Percentiles rank a stretch among this genome's conserved stretches.
Conservation (phyloP, 139 green algal species). For the Chlamydomonas sp. region DNA sequence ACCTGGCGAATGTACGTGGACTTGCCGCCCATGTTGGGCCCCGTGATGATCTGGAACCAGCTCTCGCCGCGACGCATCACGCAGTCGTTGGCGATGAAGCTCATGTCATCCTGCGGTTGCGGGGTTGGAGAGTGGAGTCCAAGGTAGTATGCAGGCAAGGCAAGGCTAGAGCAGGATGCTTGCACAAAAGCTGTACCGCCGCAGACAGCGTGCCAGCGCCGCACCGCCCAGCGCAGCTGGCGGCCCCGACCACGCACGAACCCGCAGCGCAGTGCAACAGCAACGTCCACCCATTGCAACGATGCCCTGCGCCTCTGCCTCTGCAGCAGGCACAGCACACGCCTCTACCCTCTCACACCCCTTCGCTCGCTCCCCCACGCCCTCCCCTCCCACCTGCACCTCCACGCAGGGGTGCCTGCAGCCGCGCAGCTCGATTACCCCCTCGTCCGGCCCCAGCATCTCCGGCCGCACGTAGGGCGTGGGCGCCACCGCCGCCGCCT, state of each 20-base stretch:
- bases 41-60: conserved; percentile 98
- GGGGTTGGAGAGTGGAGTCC: not conserved
- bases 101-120: conserved; percentile 68
- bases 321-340: not conserved
- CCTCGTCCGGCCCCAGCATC: conserved; percentile 43
- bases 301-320: too few species aligned
- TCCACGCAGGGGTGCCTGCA: conserved; percentile 94
- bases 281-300: too few species aligned
- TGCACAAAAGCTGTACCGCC: too few species aligned
- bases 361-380: not conserved
- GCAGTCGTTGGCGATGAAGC: conserved; percentile 91
- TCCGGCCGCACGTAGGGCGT: conserved; percentile 76
- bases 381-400: conserved; percentile 66
- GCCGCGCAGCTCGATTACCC: conserved; percentile 66
- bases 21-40: conserved; percentile 99
- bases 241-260: too few species aligned
- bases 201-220: too few species aligned
- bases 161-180: not conserved
- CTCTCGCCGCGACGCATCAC: conserved; percentile 66
- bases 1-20: conserved; percentile 96
- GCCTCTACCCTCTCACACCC: not conserved
- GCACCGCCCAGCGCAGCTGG: too few species aligned
- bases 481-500: conserved; percentile 81
- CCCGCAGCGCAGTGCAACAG: too few species aligned
- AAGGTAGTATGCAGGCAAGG: not conserved